phyloP scores from a whole-genome alignment of 129 eudicot genomes.

The Tagetes erecta region DNA sequence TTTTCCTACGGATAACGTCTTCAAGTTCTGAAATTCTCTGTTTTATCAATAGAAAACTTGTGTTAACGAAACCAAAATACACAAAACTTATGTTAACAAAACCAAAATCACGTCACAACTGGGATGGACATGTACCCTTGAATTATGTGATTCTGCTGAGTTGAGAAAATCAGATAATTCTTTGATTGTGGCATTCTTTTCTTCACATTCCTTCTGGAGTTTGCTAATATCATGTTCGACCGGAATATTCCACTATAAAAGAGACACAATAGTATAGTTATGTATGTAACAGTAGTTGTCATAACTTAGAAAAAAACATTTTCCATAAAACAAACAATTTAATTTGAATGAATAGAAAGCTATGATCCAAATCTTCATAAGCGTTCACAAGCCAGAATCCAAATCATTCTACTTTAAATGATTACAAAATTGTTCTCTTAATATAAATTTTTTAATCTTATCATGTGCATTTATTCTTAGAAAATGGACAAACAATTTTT shows the following conservation, averaged over 20 bases:
- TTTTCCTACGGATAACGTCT: slow-evolving; percentile 77
- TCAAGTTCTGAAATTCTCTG: slow-evolving; percentile 83
- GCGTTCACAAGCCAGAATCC: not conserved
- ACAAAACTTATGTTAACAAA: not conserved
- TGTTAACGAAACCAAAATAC: not conserved
- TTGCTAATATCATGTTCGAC: slow-evolving; percentile 60
- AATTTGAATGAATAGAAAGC: not conserved
- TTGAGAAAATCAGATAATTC: slow-evolving; percentile 58
- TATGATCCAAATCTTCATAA: not conserved
- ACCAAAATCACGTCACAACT: not conserved
- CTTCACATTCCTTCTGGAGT: slow-evolving; percentile 68
- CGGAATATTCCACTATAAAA: slow-evolving; percentile 51
- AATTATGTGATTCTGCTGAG: slow-evolving; percentile 54
- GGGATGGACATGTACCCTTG: slow-evolving; percentile 51
- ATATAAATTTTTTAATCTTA: not conserved
- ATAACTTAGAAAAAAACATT: not conserved
- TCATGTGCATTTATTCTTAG: not conserved
- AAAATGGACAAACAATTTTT: not conserved
- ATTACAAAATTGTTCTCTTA: not conserved
- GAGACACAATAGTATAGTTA: not conserved
- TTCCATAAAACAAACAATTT: not conserved
- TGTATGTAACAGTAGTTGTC: too few species aligned
- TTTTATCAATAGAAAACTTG: not conserved
- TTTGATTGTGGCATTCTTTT: slow-evolving; percentile 68
- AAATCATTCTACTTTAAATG: not conserved